Conservation (phyloP, 225 moss, liverwort and hornwort species). For the Bryoerythrophyllum caledonicum region DNA sequence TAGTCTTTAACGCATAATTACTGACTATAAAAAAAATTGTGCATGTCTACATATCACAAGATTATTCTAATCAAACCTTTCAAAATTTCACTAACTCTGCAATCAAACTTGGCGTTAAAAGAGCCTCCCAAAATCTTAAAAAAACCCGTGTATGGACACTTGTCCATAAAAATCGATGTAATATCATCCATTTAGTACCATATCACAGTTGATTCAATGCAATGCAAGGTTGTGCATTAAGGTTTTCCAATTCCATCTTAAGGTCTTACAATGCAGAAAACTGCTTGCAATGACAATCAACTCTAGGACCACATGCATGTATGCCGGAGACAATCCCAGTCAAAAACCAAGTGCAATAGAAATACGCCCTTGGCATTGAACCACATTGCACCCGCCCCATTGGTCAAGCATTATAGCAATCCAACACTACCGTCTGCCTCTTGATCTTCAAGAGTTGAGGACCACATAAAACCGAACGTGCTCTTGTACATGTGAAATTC, state of each 20-base stretch:
- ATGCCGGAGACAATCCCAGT: background rate
- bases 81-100: no score
- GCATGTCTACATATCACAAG: no score
- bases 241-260: background rate
- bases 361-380: background rate
- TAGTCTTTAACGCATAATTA: background rate
- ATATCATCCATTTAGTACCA: no score
- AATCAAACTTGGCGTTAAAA: no score
- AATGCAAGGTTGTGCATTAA: no score
- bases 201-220: no score
- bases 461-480: conserved; percentile 11
- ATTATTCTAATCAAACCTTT: no score
- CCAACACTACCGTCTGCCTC: background rate
- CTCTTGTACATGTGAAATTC: conserved; percentile 21
- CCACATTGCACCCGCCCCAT: background rate
- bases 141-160: no score
- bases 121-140: no score
- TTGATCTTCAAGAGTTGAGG: conserved; percentile 4
- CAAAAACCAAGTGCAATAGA: background rate
- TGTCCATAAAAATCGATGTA: no score
- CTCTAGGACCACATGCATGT: background rate
- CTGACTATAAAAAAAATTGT: no score
- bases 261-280: background rate
- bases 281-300: background rate
- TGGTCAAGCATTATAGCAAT: background rate